Base-by-base conservation (phyloP, 495 filamentous ascomycete species). In the Baudoinia panamericana region DNA sequence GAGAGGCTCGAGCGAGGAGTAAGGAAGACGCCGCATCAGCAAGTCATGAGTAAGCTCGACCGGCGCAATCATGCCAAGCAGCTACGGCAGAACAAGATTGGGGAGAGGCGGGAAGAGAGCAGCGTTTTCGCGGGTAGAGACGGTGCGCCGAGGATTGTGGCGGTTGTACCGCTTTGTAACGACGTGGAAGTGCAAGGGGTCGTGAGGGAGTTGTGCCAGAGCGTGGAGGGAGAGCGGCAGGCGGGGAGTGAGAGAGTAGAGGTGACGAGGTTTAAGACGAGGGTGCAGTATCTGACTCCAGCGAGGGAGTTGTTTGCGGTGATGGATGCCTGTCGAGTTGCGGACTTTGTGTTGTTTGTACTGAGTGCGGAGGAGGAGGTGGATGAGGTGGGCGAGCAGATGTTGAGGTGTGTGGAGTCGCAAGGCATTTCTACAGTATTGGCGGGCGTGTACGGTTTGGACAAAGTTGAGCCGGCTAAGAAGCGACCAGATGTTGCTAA, bases 1-100 rank as follows among this genome's bases (percentile, higher is more conserved):
- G 73, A 80, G 56, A 53, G 52, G 39, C 48, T 50, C 42, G 54
- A 61, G 57, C 79, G 63, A 56, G 72, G 76, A 26, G 66, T 65
- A 45, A 78, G 88, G 44, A 92, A 83, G 62, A 93, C 87, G 29
- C 81, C 81, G 43, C 84, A 95, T 59, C 92, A 96, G 57, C 84
- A 93, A 63, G 70, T 93, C 57, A 92, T 93, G 83, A 93, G 87
- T 25, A 97, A 94, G 63, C 66, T 97, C 59, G 84, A 93, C 63
- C 80, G 90, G 24, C 73, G 82, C 53, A 94, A 97, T 61, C 84
- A 88, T 65, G 81, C 82, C 32, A 84, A 84, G 52, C 90, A 97
- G 65, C 73, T 74, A 55, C 80, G 85, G 48, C 68, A 73, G 47
- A 62, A 71, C 48, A 94, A 95, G 62, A 76, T 86, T 43, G 75